These are phyloP conservation scores for Cystoderma amianthinum DNA, from an alignment of 768 basidiomycete genomes.

Conservation along the genomic window DNA sequence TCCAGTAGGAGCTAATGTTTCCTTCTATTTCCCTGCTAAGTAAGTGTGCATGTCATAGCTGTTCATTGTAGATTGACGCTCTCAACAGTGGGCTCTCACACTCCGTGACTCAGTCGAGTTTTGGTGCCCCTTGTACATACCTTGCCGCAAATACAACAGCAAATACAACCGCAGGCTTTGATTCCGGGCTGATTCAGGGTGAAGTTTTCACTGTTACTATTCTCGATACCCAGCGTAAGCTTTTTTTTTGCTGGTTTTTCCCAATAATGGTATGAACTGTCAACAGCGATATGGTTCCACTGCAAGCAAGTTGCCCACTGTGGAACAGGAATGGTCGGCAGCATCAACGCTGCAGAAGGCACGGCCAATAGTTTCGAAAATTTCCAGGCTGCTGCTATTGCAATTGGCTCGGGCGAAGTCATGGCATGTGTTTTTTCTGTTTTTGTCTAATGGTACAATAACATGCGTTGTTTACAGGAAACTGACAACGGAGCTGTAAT, in stretches of 20 bases:
- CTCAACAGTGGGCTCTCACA: slow-evolving; percentile 25
- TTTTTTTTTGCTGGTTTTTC: background rate
- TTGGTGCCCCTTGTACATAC: slow-evolving; percentile 43
- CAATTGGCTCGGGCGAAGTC: slow-evolving; percentile 23
- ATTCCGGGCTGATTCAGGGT: slow-evolving; percentile 37
- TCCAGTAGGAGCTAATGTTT: slow-evolving; percentile 40
- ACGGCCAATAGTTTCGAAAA: slow-evolving; percentile 34
- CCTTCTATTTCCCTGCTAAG: slow-evolving; percentile 49
- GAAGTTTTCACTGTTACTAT: slow-evolving; percentile 40
- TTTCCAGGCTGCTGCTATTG: slow-evolving; percentile 32
- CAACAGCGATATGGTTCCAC: slow-evolving; percentile 57
- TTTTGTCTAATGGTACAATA: background rate
- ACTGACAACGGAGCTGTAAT: slow-evolving; percentile 11
- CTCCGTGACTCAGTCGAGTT: slow-evolving; percentile 52
- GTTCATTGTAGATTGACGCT: background rate
- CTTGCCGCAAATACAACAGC: slow-evolving; percentile 25
- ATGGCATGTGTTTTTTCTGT: slow-evolving; percentile 17
- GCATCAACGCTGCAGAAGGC: slow-evolving; percentile 40
- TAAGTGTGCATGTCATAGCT: slow-evolving; percentile 12
- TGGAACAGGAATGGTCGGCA: slow-evolving; percentile 45
- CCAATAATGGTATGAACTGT: no score
- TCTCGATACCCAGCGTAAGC: slow-evolving; percentile 37
- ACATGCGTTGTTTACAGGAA: slow-evolving; percentile 6
- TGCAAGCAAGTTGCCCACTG: slow-evolving; percentile 44
- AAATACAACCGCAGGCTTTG: slow-evolving; percentile 38